Conservation (phyloP, 768 basidiomycete genomes). For the Podaxis sp. region DNA sequence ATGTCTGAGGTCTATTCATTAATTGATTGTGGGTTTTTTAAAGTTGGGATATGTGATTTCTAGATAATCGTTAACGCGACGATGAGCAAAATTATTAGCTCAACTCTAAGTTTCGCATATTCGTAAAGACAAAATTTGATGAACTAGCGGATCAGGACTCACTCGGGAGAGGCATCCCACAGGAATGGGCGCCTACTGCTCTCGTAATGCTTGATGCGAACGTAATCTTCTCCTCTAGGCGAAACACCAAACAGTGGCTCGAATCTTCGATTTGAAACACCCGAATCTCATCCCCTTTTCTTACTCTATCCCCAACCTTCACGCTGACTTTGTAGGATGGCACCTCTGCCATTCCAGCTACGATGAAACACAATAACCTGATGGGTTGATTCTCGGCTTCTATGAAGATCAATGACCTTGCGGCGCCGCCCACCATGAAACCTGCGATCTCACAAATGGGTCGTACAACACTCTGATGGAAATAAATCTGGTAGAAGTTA, state of each 20-base stretch:
- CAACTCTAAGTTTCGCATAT: too few species aligned
- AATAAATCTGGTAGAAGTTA: constrained; percentile 16
- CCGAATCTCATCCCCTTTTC: constrained; percentile 54
- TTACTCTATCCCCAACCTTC: constrained; percentile 36
- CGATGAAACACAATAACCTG: constrained; percentile 54
- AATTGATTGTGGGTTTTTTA: background rate
- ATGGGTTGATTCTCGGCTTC: constrained; percentile 45
- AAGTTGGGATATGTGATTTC: background rate
- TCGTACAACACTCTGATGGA: background rate
- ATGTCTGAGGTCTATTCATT: background rate
- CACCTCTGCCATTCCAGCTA: constrained; percentile 57
- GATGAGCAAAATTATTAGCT: too few species aligned
- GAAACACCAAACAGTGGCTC: constrained; percentile 29
- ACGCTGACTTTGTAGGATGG: constrained; percentile 53
- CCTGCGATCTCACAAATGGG: constrained; percentile 20
- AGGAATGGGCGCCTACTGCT: background rate
- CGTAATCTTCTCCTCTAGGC: background rate
- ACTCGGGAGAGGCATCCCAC: background rate
- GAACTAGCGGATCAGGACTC: background rate
- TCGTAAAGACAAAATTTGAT: too few species aligned
- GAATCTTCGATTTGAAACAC: constrained; percentile 66
- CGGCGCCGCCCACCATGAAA: constrained; percentile 40
- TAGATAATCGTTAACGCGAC: background rate
- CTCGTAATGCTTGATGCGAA: background rate
- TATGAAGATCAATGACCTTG: constrained; percentile 53